Conservation (phyloP, 2,329 filamentous ascomycete species). For the Rachicladosporium sp. region DNA sequence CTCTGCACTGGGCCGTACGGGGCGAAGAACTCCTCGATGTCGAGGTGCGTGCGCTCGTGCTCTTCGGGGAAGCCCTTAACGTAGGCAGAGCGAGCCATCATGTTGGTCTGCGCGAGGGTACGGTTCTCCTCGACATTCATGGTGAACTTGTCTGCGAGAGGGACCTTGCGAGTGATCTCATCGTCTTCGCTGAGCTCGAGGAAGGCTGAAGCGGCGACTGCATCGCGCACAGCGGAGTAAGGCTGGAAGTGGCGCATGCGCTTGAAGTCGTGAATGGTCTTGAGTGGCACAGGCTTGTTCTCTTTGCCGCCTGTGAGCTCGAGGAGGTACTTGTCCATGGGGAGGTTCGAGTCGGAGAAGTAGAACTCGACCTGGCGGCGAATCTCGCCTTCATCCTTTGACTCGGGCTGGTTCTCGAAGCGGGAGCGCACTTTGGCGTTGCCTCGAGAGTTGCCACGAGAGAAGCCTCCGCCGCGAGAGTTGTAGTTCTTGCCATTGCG, state of each 20-base stretch:
- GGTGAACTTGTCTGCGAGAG: conserved; percentile 43
- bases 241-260: conserved; percentile 94
- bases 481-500: too few species aligned
- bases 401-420: conserved; percentile 46
- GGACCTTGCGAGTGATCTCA: conserved; percentile 62
- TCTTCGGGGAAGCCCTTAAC: conserved; percentile 89
- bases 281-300: conserved; percentile 71
- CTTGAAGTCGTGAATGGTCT: conserved; percentile 73
- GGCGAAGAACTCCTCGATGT: conserved; percentile 85
- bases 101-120: conserved; percentile 48
- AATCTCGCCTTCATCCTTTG: conserved; percentile 67
- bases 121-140: conserved; percentile 41
- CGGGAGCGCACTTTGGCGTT: conserved; percentile 9
- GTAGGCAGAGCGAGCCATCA: conserved; percentile 68
- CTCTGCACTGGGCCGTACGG: conserved; percentile 66
- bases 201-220: conserved; percentile 63
- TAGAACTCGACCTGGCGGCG: conserved; percentile 93
- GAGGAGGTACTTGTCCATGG: conserved; percentile 79
- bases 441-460: conserved; percentile 2
- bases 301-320: conserved; percentile 61
- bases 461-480: conserved; percentile 3
- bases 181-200: conserved; percentile 64
- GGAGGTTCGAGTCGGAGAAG: conserved; percentile 84
- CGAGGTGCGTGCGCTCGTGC: conserved; percentile 73
- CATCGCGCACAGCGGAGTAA: conserved; percentile 68